Conservation (phyloP, 1,284 basidiomycete genomes). For the Pascua sp. region DNA sequence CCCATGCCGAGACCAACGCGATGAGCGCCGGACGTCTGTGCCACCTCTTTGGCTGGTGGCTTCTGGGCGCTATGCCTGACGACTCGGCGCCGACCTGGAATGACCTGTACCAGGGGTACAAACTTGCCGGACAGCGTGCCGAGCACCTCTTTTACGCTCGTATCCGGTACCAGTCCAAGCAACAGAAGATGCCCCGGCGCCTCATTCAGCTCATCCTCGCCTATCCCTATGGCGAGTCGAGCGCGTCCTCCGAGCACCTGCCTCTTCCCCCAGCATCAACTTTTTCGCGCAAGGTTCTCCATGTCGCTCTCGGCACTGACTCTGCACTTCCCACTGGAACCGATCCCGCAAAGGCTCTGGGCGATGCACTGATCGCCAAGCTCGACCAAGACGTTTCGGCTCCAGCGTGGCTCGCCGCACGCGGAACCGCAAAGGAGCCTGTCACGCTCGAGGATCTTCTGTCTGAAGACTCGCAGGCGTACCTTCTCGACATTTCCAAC, state of each 20-base stretch:
- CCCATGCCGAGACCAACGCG: constrained; percentile 30
- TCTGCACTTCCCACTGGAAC: constrained; percentile 13
- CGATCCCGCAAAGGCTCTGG: constrained; percentile 14
- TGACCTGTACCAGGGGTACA: constrained; percentile 35
- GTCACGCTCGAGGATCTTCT: constrained; percentile 18
- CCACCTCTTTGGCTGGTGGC: constrained; percentile 40
- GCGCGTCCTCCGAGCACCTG: constrained; percentile 25
- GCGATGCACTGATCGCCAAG: constrained; percentile 17
- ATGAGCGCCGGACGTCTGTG: constrained; percentile 31
- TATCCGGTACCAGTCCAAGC: constrained; percentile 37
- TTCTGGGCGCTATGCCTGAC: constrained; percentile 15
- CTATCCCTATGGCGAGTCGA: constrained; percentile 36
- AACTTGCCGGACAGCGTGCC: constrained; percentile 26
- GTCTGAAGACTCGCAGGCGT: constrained; percentile 18
- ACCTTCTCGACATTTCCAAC: constrained; percentile 13
- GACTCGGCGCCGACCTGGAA: constrained; percentile 21
- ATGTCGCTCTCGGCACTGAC: constrained; percentile 24
- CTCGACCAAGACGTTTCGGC: constrained; percentile 10
- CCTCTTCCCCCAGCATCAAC: constrained; percentile 32
- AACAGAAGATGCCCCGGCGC: constrained; percentile 31
- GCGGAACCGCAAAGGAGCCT: not conserved
- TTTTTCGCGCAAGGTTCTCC: constrained; percentile 29
- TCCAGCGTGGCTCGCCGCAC: constrained; percentile 5
- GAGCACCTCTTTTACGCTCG: constrained; percentile 43
- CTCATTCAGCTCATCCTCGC: constrained; percentile 32